Percentiles rank a stretch among this genome's conserved stretches.
Conservation (phyloP, 2,329 filamentous ascomycete species). For the Rhexocercosporidium sp. region DNA sequence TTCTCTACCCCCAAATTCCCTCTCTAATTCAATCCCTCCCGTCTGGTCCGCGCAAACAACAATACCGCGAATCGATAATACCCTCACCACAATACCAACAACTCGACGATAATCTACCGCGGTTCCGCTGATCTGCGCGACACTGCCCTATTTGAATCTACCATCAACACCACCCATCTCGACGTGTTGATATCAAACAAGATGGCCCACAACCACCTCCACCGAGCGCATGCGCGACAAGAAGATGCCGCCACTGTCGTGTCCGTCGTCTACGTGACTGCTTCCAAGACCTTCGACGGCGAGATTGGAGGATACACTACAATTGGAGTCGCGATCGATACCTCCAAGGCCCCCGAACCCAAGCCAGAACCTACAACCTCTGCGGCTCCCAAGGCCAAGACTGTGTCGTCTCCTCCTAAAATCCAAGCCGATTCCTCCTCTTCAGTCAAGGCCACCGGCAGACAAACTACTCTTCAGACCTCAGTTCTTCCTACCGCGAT, state of each 20-base stretch:
- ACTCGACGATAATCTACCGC: slow-evolving; percentile 5
- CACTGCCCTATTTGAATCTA: neutral
- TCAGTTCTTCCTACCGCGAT: slow-evolving; percentile 29
- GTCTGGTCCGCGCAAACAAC: neutral
- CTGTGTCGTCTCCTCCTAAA: neutral
- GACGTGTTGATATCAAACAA: slow-evolving; percentile 5
- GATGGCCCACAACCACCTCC: slow-evolving; percentile 15
- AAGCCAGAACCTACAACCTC: slow-evolving; percentile 10
- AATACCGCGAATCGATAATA: slow-evolving; percentile 1
- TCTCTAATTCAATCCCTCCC: neutral
- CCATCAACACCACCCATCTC: neutral
- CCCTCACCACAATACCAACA: neutral
- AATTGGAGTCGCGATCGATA: slow-evolving; percentile 27
- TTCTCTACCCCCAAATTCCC: slow-evolving; percentile 10
- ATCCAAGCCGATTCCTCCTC: slow-evolving; percentile 10
- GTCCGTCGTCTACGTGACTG: slow-evolving; percentile 56
- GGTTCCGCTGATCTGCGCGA: slow-evolving; percentile 4
- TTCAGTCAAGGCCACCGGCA: neutral
- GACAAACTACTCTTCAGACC: slow-evolving; percentile 19
- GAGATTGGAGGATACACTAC: slow-evolving; percentile 55
- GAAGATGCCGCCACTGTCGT: slow-evolving; percentile 42
- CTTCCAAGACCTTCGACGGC: slow-evolving; percentile 56
- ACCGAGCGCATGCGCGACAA: slow-evolving; percentile 10
- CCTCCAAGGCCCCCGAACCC: slow-evolving; percentile 7
- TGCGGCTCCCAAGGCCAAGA: neutral